Percentiles rank a stretch among this genome's conserved stretches.
Conservation (phyloP, 805 yeast genomes). For the Candida golubevii region DNA sequence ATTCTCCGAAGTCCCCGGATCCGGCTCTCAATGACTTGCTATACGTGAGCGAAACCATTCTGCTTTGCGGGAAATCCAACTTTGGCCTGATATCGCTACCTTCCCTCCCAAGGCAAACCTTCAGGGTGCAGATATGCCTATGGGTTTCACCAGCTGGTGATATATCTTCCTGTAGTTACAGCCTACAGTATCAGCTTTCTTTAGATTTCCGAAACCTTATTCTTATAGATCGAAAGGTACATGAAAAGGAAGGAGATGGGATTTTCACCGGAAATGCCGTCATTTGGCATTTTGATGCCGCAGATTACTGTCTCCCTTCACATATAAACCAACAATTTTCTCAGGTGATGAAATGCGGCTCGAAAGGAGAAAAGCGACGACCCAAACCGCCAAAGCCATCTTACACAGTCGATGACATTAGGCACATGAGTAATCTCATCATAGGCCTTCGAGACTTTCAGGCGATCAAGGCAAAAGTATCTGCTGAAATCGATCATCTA, state of each 20-base stretch:
- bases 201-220: conserved; percentile 9
- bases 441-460: conserved; percentile 25
- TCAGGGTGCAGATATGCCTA: conserved; percentile 3
- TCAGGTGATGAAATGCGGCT: neutral
- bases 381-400: conserved; percentile 2
- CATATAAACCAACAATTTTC: neutral
- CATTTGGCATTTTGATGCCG: conserved; percentile 12
- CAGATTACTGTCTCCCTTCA: conserved; percentile 5
- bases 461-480: conserved; percentile 20
- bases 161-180: neutral
- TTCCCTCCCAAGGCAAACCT: conserved; percentile 1
- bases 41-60: conserved; percentile 31
- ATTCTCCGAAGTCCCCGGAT: neutral
- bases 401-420: conserved; percentile 14
- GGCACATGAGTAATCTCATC: conserved; percentile 11
- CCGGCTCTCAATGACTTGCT: conserved; percentile 13
- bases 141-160: conserved; percentile 4
- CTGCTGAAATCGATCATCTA: conserved; percentile 19
- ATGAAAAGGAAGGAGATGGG: neutral
- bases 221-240: neutral
- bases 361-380: neutral
- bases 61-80: conserved; percentile 20
- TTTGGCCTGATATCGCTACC: conserved; percentile 30
- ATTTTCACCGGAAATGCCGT: conserved; percentile 9
- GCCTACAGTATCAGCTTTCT: conserved; percentile 2